A percentile compares a stretch with the other conserved stretches of the same genome.
Evolutionary conservation across 2,329 filamentous ascomycete genomes (phyloP).

Genomic region (Cytospora piceicola): DNA sequence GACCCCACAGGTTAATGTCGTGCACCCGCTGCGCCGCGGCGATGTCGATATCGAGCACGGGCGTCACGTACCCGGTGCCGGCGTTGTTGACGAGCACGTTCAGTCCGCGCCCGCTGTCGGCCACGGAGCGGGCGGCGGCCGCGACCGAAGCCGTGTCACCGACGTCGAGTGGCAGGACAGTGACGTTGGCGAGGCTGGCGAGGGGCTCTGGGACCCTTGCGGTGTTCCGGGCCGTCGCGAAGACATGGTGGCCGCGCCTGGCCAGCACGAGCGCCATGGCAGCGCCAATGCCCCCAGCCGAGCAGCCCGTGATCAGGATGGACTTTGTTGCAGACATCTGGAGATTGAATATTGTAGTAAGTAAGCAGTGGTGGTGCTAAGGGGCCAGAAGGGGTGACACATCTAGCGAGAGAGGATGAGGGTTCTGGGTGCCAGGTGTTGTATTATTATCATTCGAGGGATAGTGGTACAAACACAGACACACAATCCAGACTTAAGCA

Average conservation of each 20-base stretch:
- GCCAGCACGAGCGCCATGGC: slow-evolving; percentile 30
- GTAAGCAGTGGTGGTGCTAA: no score
- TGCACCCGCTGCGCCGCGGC: slow-evolving; percentile 35
- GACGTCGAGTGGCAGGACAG: slow-evolving; percentile 5
- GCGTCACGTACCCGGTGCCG: slow-evolving; percentile 2
- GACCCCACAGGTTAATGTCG: slow-evolving; percentile 40
- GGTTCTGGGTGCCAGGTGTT: no score
- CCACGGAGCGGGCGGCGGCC: background rate
- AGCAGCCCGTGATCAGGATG: slow-evolving; percentile 43
- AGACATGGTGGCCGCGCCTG: slow-evolving; percentile 6
- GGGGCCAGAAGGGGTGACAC: no score
- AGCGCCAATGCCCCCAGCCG: slow-evolving; percentile 40
- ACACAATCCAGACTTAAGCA: no score
- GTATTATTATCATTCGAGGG: no score
- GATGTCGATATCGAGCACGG: slow-evolving; percentile 36
- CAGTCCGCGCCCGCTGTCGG: slow-evolving; percentile 7
- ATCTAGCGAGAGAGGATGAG: no score
- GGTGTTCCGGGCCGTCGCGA: slow-evolving; percentile 6
- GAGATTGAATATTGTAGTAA: no score
- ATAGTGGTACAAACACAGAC: no score
- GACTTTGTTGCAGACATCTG: slow-evolving; percentile 25
- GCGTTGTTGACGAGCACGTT: slow-evolving; percentile 21
- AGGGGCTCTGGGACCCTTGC: background rate
- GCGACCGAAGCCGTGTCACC: background rate
- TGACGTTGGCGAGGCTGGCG: slow-evolving; percentile 4